phyloP scores from a whole-genome alignment of 75 land plant genomes.

The Pinus taeda region DNA sequence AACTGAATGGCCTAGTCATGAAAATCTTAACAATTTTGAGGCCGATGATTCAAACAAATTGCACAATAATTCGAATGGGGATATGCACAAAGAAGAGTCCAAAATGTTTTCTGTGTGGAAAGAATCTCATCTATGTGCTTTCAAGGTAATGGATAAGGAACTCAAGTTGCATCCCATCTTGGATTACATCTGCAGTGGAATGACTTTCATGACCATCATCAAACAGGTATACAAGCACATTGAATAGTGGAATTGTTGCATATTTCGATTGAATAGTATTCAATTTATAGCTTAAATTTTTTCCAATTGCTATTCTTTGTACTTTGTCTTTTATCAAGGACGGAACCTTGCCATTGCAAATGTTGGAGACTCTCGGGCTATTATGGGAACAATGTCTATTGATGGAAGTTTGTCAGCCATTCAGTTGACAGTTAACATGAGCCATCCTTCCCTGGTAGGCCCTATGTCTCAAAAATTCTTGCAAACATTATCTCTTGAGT shows the following conservation, averaged over 20 bases:
- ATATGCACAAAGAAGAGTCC: neutral
- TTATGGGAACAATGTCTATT: constrained; percentile 68
- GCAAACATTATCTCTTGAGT: neutral
- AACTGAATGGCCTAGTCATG: neutral
- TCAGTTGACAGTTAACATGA: constrained; percentile 87
- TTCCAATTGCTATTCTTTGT: neutral
- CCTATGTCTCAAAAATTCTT: neutral
- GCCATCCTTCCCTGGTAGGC: constrained; percentile 81
- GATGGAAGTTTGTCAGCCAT: constrained; percentile 54
- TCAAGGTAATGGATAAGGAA: constrained; percentile 74
- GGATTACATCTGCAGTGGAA: constrained; percentile 24
- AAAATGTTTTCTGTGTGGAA: constrained; percentile 30
- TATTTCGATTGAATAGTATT: neutral
- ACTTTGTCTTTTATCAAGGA: constrained; percentile 41
- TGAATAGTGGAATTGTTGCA: neutral
- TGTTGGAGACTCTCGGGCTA: constrained; percentile 91
- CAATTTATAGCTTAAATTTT: too few relatives aligned
- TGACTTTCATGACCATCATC: too few relatives aligned
- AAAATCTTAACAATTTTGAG: neutral
- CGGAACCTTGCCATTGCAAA: constrained; percentile 80
- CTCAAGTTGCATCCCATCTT: constrained; percentile 26
- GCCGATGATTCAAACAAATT: neutral
- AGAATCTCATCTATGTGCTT: constrained; percentile 48
- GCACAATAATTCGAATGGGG: neutral
- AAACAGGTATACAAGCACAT: neutral